Evolutionary conservation across 441 rosid species (phyloP).

Genomic region (Adansonia rubrostipa): DNA sequence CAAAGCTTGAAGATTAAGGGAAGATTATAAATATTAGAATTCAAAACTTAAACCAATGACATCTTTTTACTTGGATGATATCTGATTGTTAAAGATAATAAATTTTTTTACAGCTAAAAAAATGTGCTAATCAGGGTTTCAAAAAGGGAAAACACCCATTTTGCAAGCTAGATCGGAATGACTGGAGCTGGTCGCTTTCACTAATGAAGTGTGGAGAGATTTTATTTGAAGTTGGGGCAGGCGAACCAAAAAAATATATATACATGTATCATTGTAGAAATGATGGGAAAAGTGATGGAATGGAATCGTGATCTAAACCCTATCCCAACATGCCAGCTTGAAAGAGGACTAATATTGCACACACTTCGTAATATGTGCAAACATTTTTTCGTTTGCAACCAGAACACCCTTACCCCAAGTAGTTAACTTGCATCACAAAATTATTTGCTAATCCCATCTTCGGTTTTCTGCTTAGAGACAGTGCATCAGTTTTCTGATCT

Average conservation of each 20-base stretch:
- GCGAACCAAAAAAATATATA: neutral
- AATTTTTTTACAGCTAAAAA: neutral
- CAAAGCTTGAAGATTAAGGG: too few species aligned
- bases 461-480: neutral
- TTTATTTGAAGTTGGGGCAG: constrained; percentile 7
- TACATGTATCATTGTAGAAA: neutral
- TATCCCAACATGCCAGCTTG: constrained; percentile 28
- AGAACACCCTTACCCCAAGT: neutral
- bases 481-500: neutral
- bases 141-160: neutral
- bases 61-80: neutral
- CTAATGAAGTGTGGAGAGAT: neutral
- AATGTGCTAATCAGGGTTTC: neutral
- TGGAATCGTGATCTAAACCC: constrained; percentile 10
- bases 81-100: neutral
- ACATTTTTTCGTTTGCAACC: neutral
- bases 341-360: neutral
- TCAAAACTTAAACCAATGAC: too few species aligned
- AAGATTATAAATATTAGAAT: too few species aligned
- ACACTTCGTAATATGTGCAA: constrained; percentile 13
- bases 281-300: constrained; percentile 16
- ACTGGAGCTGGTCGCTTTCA: constrained; percentile 13
- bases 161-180: neutral
- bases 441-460: neutral
- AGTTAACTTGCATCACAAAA: neutral